Percentiles rank a stretch among this genome's conserved stretches.
Evolutionary conservation across 164 flowering plant species (phyloP).

Genomic region (Chloranthus sessilifolius): DNA sequence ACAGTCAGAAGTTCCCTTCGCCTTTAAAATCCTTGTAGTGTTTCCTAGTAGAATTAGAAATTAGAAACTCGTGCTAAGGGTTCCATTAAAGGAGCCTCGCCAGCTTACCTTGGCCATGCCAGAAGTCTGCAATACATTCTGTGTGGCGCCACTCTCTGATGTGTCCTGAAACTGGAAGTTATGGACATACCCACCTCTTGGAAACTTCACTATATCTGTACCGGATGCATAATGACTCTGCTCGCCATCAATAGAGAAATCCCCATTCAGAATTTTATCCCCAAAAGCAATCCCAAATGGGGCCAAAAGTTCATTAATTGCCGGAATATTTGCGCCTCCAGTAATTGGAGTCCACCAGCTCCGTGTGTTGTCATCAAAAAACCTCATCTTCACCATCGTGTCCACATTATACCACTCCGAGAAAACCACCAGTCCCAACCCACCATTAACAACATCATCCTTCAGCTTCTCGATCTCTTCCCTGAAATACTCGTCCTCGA

Average conservation of each 20-base stretch:
- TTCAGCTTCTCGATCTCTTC: slow-evolving; percentile 88
- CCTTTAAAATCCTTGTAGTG: too few species aligned
- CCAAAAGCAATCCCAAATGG: slow-evolving; percentile 98
- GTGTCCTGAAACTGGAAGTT: slow-evolving; percentile 81
- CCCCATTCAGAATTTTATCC: slow-evolving; percentile 92
- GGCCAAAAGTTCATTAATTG: slow-evolving; percentile 89
- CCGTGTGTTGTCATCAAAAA: slow-evolving; percentile 95
- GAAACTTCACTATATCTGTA: slow-evolving; percentile 83
- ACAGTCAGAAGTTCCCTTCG: too few species aligned
- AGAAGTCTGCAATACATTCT: slow-evolving; percentile 54
- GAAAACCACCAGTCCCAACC: slow-evolving; percentile 86
- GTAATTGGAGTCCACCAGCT: slow-evolving; percentile 99
- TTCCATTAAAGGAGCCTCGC: too few species aligned
- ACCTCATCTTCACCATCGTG: slow-evolving; percentile 96
- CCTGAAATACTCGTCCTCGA: slow-evolving; percentile 85
- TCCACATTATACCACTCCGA: slow-evolving; percentile 99
- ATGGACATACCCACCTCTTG: slow-evolving; percentile 79
- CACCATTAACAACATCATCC: slow-evolving; percentile 71
- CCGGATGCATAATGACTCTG: slow-evolving; percentile 98
- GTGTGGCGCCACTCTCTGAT: slow-evolving; percentile 91
- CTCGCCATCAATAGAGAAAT: slow-evolving; percentile 81
- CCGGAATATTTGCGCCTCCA: slow-evolving; percentile 97
- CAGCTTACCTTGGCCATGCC: slow-evolving; percentile 60
- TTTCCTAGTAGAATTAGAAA: too few species aligned
- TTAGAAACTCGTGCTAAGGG: too few species aligned